Evolutionary conservation across 202 grass and related monocot species (phyloP).

Genomic region (Miscanthus sacchariflorus): DNA sequence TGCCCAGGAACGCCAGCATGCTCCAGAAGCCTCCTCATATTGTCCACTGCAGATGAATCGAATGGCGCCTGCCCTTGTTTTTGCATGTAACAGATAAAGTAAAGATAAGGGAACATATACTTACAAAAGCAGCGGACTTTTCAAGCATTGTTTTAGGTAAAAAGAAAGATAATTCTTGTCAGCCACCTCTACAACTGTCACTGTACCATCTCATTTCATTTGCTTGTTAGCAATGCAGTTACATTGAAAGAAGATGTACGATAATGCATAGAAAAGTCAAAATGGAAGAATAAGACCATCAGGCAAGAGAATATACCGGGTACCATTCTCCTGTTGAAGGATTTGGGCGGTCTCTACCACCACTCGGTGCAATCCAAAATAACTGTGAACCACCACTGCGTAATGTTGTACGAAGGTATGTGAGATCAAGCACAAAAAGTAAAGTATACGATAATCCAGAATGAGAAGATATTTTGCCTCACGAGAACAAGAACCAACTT

Average conservation of each 20-base stretch:
- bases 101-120: constrained; percentile 37
- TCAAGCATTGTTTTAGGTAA: constrained; percentile 35
- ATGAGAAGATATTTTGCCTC: constrained; percentile 28
- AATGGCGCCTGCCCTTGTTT: constrained; percentile 81
- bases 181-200: constrained; percentile 12
- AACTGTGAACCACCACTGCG: constrained; percentile 87
- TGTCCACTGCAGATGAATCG: constrained; percentile 90
- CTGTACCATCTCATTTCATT: constrained; percentile 3
- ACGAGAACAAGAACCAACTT: constrained; percentile 22
- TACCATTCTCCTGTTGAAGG: constrained; percentile 80
- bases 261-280: constrained; percentile 11
- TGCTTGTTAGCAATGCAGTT: background rate
- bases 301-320: constrained; percentile 70
- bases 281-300: constrained; percentile 28
- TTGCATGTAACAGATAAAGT: constrained; percentile 44
- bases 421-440: constrained; percentile 25
- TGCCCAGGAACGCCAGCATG: constrained; percentile 76
- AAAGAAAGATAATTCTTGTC: background rate
- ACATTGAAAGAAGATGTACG: constrained; percentile 18
- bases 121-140: constrained; percentile 1
- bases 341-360: constrained; percentile 95
- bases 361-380: constrained; percentile 99
- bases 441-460: constrained; percentile 25
- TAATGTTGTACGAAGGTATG: constrained; percentile 36
- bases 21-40: constrained; percentile 98